phyloP scores from a whole-genome alignment of 2,329 filamentous ascomycete species.

The Blumeria graminis region DNA sequence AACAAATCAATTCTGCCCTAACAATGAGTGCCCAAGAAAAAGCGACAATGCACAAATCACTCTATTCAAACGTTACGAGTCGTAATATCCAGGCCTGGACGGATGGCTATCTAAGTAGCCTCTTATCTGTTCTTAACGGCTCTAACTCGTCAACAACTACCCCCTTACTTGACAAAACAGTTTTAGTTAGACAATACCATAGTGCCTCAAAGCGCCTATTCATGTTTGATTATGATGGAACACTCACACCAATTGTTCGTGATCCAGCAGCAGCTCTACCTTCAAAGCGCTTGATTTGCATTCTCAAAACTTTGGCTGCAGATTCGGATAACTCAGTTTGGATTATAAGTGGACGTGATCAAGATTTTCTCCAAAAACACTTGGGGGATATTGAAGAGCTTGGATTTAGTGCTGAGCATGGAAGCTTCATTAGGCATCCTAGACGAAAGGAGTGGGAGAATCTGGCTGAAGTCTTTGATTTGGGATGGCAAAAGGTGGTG shows the following conservation, averaged over 20 bases:
- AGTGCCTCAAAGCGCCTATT: conserved; percentile 59
- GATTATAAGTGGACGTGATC: conserved; percentile 92
- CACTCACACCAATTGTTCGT: conserved; percentile 80
- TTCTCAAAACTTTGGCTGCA: conserved; percentile 52
- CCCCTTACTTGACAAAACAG: conserved; percentile 53
- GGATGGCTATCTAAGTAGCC: conserved; percentile 49
- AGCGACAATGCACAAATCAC: conserved; percentile 40
- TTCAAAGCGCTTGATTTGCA: conserved; percentile 57
- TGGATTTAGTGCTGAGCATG: conserved; percentile 91
- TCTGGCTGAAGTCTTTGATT: conserved; percentile 62
- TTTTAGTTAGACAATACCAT: conserved; percentile 50
- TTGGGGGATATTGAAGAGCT: conserved; percentile 76
- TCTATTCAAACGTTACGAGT: conserved; percentile 65
- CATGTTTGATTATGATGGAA: conserved; percentile 98
- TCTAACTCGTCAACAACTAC: conserved; percentile 55
- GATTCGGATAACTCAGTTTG: conserved; percentile 78
- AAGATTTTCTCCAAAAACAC: conserved; percentile 72
- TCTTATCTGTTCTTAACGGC: conserved; percentile 58
- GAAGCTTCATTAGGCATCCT: conserved; percentile 78
- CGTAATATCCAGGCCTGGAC: conserved; percentile 80
- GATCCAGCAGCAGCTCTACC: conserved; percentile 78
- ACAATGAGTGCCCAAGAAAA: conserved; percentile 47
- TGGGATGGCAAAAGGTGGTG: conserved; percentile 80
- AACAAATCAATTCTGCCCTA: conserved; percentile 59
- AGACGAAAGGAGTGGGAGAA: conserved; percentile 64